Evolutionary conservation across 78 protist species (phyloP), one percentile per base, ranked within the genome.

Genomic region (Bodo saltans): DNA sequence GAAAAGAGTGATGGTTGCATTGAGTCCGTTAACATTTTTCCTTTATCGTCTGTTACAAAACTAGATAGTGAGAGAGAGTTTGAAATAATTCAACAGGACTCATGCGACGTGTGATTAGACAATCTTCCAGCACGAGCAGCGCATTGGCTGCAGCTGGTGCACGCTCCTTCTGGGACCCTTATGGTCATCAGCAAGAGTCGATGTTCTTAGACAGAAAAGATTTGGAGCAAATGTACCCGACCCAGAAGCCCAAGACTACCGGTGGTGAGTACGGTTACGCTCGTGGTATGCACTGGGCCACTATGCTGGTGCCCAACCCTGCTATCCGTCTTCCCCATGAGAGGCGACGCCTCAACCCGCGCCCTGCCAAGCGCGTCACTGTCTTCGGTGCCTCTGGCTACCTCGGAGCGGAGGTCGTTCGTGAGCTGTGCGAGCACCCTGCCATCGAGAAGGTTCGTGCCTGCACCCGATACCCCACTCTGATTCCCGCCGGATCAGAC

Each of bases 381-480:
- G 39, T 76, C 28, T 47, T 60, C 41, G 81, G 81, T 47, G 11
- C 39, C 69, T 30, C 81, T 3, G 8, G 41, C 67, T 76, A 42
- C 41, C 81, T 30, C 12, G 81, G 81, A 23, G 12, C 68, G 30
- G 27, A 38, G 32, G 42, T 76, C 69, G 81, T 67, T 3, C 35
- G 42, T 33, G 29, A 32, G 37, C 41, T 76, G 52, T 28, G 38
- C 34, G 33, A 1, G 26, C 3, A 47, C 27, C 81, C 81, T 33
- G 81, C 35, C 12, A 39, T 39, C 69, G 25, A 76, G n/a, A 38
- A 4, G 8, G 67, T 76, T 3, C 81, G 81, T 3, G 34, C 42
- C 35, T 76, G 67, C 72, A 76, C 81, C 42, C 12, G 81, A 28
- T 39, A 67, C 69, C 81, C 81, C 32, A 38, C 12, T 25, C 72